These are phyloP conservation scores for Paxillus ammoniavirescens DNA, from an alignment of 768 basidiomycete species.

Conservation along the genomic window DNA sequence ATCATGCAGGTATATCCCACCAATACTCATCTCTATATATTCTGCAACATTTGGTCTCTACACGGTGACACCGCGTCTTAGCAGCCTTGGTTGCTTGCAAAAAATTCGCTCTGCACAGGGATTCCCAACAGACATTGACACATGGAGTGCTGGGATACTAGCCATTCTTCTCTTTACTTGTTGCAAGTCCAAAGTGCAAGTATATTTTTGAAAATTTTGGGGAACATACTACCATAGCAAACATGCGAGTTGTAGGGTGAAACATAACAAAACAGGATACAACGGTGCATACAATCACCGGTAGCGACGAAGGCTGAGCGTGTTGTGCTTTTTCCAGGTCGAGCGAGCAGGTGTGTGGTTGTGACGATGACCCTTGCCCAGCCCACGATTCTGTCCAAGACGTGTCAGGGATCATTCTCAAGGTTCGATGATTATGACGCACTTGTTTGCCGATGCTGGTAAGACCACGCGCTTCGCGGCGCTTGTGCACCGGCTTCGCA, in stretches of 20 bases:
- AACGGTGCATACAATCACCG: slow-evolving; percentile 46
- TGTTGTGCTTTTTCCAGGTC: slow-evolving; percentile 99
- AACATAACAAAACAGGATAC: slow-evolving; percentile 7
- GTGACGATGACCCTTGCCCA: slow-evolving; percentile 94
- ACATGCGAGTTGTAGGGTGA: slow-evolving; percentile 26
- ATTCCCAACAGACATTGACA: background rate
- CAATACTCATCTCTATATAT: too few relatives aligned
- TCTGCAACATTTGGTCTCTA: too few relatives aligned
- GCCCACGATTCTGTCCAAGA: slow-evolving; percentile 77
- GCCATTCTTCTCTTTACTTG: too few relatives aligned
- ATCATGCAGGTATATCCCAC: too few relatives aligned
- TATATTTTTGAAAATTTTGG: slow-evolving; percentile 11
- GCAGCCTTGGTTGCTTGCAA: too few relatives aligned
- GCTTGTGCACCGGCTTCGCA: slow-evolving; percentile 96
- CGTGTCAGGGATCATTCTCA: background rate
- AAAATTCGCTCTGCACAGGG: too few relatives aligned
- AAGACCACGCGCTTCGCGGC: slow-evolving; percentile 95
- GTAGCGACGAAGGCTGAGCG: slow-evolving; percentile 87
- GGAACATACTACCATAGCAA: slow-evolving; percentile 23
- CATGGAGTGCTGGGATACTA: background rate
- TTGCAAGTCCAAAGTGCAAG: background rate
- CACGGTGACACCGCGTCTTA: too few relatives aligned
- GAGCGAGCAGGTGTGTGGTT: slow-evolving; percentile 90
- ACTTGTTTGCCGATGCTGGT: slow-evolving; percentile 96
- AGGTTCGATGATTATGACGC: slow-evolving; percentile 15